Evolutionary conservation across 495 filamentous ascomycete genomes (phyloP).

Genomic region (Apodospora peruviana): DNA sequence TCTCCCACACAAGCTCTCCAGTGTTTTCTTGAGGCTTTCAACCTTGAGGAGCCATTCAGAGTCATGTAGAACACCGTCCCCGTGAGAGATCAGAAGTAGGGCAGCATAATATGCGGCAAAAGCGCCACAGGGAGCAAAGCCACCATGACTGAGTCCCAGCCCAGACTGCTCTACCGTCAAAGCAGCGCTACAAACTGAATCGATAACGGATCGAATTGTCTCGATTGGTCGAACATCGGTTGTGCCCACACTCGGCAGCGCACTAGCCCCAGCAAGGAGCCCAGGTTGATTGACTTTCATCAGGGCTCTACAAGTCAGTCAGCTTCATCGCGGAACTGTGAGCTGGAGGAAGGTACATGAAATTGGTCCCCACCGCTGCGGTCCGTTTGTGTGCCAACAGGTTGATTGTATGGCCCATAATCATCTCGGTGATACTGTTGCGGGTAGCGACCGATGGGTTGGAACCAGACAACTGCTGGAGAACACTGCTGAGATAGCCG

Average conservation of each 20-base stretch:
- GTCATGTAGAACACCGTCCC: slow-evolving; percentile 12
- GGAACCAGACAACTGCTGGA: slow-evolving; percentile 18
- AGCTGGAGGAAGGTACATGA: slow-evolving; percentile 20
- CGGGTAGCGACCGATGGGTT: slow-evolving; percentile 1
- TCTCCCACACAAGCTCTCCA: slow-evolving; percentile 10
- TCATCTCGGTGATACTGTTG: slow-evolving; percentile 12
- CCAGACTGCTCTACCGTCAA: not conserved
- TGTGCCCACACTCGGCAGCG: not conserved
- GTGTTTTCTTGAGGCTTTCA: slow-evolving; percentile 6
- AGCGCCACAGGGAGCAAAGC: slow-evolving; percentile 16
- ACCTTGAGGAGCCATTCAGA: slow-evolving; percentile 16
- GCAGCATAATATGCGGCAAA: slow-evolving; percentile 20
- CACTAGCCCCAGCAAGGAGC: slow-evolving; percentile 7
- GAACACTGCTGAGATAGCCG: slow-evolving; percentile 16
- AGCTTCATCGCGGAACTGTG: slow-evolving; percentile 2
- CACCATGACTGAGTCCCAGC: slow-evolving; percentile 7
- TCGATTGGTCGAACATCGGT: slow-evolving; percentile 9
- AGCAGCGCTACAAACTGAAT: slow-evolving; percentile 14
- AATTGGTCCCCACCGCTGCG: slow-evolving; percentile 22
- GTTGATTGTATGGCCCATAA: slow-evolving; percentile 11
- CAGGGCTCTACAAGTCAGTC: slow-evolving; percentile 15
- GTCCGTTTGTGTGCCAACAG: slow-evolving; percentile 7
- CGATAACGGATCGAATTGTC: slow-evolving; percentile 14
- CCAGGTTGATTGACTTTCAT: slow-evolving; percentile 24
- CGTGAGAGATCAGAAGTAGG: slow-evolving; percentile 21